Conservation (phyloP, 441 rosid genomes). For the Cnidoscolus chayamansa region DNA sequence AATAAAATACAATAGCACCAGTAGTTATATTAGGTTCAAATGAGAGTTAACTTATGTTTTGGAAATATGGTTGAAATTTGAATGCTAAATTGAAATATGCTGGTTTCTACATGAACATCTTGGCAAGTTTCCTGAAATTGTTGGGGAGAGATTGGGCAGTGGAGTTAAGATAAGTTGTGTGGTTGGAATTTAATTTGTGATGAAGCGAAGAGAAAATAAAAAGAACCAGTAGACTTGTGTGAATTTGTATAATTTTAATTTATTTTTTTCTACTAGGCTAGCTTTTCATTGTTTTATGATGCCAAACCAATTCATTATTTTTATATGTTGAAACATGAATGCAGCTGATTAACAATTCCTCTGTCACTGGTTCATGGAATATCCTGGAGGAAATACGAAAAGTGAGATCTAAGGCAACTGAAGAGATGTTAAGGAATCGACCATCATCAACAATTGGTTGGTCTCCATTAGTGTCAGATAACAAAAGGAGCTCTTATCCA, state of each 20-base stretch:
- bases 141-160: slow-evolving; percentile 8
- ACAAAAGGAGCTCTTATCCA: slow-evolving; percentile 32
- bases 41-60: background rate
- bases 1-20: background rate
- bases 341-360: slow-evolving; percentile 55
- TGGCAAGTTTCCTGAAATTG: background rate
- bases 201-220: background rate
- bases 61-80: background rate
- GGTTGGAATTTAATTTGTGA: background rate
- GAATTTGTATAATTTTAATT: background rate
- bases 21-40: too few relatives aligned
- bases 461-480: slow-evolving; percentile 40
- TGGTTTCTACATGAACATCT: background rate
- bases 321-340: slow-evolving; percentile 32
- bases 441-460: slow-evolving; percentile 47
- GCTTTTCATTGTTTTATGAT: background rate
- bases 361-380: slow-evolving; percentile 66
- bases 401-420: slow-evolving; percentile 86
- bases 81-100: background rate
- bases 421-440: slow-evolving; percentile 62
- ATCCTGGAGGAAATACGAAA: slow-evolving; percentile 78
- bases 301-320: slow-evolving; percentile 17
- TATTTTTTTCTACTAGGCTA: background rate
- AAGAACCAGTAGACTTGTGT: background rate
- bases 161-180: background rate